Percentiles rank a stretch among this genome's conserved stretches.
Conservation (phyloP, 1,139 yeast species). For the Kluyveromyces sp. region DNA sequence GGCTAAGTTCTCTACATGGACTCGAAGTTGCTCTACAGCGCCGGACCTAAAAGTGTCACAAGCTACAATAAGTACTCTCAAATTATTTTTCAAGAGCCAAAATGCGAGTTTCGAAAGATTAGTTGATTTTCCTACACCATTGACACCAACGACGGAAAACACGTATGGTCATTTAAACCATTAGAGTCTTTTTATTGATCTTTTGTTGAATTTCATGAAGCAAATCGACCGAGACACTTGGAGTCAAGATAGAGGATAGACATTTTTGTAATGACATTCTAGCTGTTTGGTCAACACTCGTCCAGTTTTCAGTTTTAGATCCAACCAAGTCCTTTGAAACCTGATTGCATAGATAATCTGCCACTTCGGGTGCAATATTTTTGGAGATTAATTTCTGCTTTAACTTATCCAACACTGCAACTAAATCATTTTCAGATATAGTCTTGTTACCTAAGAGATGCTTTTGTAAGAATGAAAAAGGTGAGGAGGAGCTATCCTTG, state of each 20-base stretch:
- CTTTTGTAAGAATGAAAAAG: slow-evolving; percentile 47
- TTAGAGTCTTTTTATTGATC: slow-evolving; percentile 23
- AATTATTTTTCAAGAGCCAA: slow-evolving; percentile 87
- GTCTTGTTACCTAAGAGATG: slow-evolving; percentile 55
- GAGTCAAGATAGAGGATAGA: slow-evolving; percentile 76
- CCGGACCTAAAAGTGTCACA: slow-evolving; percentile 98
- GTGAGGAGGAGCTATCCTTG: slow-evolving; percentile 25
- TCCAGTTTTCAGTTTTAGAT: slow-evolving; percentile 58
- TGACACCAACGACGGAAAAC: slow-evolving; percentile 93
- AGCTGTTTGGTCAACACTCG: slow-evolving; percentile 53
- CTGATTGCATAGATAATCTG: slow-evolving; percentile 47
- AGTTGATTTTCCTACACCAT: slow-evolving; percentile 97
- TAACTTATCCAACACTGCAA: slow-evolving; percentile 44
- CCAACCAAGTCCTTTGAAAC: slow-evolving; percentile 59
- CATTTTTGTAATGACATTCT: slow-evolving; percentile 66
- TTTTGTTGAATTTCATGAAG: slow-evolving; percentile 68
- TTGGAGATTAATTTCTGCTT: slow-evolving; percentile 44
- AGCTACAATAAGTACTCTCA: slow-evolving; percentile 85
- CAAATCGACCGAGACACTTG: slow-evolving; percentile 84
- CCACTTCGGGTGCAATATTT: slow-evolving; percentile 50
- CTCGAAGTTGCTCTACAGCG: slow-evolving; percentile 93
- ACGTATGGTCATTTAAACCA: slow-evolving; percentile 64
- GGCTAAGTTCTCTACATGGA: slow-evolving; percentile 82
- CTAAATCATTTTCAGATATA: slow-evolving; percentile 46
- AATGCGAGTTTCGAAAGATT: slow-evolving; percentile 89